Base-by-base conservation (phyloP, 2,329 filamentous ascomycete genomes). In the Fusarium sp. region DNA sequence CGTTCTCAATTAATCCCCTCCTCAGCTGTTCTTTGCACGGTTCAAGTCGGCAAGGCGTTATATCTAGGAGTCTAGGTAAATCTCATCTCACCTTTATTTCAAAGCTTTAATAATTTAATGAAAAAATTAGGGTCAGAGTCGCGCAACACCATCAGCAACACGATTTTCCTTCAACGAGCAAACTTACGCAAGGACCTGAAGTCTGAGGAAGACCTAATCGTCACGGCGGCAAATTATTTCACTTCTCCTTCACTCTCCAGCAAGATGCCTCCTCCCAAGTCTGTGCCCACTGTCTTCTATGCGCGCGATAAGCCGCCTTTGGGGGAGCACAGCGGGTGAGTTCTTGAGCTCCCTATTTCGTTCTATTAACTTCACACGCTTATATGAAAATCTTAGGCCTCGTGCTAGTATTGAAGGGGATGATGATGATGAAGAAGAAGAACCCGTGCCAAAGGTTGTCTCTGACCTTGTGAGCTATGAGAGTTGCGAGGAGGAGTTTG, bases 281-380 rank as follows among this genome's bases (percentile, higher is more conserved):
- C 45, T 13, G 17, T 25, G 1, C 22, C 55, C 3, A 75, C 75
- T 22, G 68, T 78, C 7, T 76, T 78, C 60, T 61, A 71, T 31
- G 75, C 72, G 57, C 73, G 72, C 54, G 62, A 77, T 42, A 71
- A 65, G 18, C 38, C 60, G 3, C 44, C 55, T 13, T 44, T 62
- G 13, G 70, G 69, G 15, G 72, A 71, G n/a, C 35, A 68, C 12
- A 38, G 49, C 14, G 38, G 41, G 77, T 76, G 52, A 45, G 70
- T 33, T 50, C 4, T 18, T 31, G 12, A 7, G 10, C 27, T 29
- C 15, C 20, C 9, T 4, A 5, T 13, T 29, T 25, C 2, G 33
- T 11, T 3, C 7, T 8, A n/a, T 18, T 2, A 13, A 1, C 7
- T 6, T 4, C 31, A 14, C 7, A 14, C 63, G 13, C 62, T 75